These are phyloP conservation scores for Dillenia turbinata DNA, from an alignment of 164 flowering plant genomes.

Conservation along the genomic window DNA sequence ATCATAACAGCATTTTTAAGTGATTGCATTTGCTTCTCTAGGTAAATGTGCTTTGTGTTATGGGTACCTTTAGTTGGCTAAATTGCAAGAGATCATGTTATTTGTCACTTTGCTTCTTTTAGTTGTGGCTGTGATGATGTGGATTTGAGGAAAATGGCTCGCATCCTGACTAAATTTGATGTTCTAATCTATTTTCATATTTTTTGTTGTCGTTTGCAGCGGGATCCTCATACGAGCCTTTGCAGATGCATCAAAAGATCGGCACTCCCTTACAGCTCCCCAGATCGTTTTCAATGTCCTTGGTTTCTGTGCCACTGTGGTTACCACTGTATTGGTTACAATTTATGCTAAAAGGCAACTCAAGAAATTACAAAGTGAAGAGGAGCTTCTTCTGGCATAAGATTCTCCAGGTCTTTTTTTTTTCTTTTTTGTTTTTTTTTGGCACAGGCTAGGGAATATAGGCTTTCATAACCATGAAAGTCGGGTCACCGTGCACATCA, in stretches of 20 bases:
- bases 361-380: conserved; percentile 48
- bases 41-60: no score
- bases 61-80: no score
- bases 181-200: not conserved
- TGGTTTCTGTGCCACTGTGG: conserved; percentile 57
- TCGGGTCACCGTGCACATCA: no score
- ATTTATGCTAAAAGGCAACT: conserved; percentile 68
- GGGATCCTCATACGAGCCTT: conserved; percentile 69
- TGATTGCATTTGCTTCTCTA: no score
- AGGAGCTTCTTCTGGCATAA: conserved; percentile 38
- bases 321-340: conserved; percentile 55
- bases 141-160: no score
- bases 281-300: conserved; percentile 54
- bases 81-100: not conserved
- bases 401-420: not conserved
- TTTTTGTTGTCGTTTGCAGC: conserved; percentile 32
- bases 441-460: no score
- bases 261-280: conserved; percentile 39
- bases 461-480: no score
- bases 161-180: not conserved
- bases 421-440: no score
- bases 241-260: conserved; percentile 72
- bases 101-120: not conserved
- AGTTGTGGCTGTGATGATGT: no score
- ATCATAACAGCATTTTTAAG: no score